Base-by-base conservation (phyloP, 371 early-diverging fungal species). In the Dentiscutata heterogama region DNA sequence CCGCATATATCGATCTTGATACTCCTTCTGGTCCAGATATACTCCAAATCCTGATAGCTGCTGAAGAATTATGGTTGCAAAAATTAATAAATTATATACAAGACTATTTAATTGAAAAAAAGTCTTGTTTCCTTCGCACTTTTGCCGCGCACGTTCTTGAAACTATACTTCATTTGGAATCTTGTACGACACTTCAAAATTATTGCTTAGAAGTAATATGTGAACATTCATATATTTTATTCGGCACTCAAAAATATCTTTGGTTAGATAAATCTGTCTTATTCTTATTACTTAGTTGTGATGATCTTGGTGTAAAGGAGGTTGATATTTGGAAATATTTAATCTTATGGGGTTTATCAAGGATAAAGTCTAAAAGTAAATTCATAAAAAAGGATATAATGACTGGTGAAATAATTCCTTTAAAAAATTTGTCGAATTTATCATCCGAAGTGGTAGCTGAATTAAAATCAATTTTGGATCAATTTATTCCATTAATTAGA, bases 31-130 rank as follows among this genome's bases (percentile, higher is more conserved):
- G 64, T 1, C 18, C 64, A 18, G 60, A 60, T 29, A 29, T 78
- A 25, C 42, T 78, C 6, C 39, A 53, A 3, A 25, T 79, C n/a
- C 18, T 79, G 27, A 51, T 68, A 14, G 80, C 80, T 11, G n/a
- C 80, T 4, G 80, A 79, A 6, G 80, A 79, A 79, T 51, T 79
- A 27, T 25, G 42, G 20, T 20, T 79, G 13, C 42, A 53, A 68
- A 56, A 65, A 35, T 68, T 79, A 46, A 35, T 68, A 42, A 35
- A 13, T 10, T n/a, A 79, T 18, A 79, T 68, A 27, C 80, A 79
- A 67, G 22, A 50, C 11, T 27, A 67, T 39, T 7, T 75, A 39
- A 67, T 79, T 53, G 16, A 53, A 53, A 65, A 79, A n/a, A 35
- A 65, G 51, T 25, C 51, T 8, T n/a, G 22, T 18, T 68, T 29